phyloP scores from a whole-genome alignment of 2,329 filamentous ascomycete species.

The Blastomyces emzantsi region DNA sequence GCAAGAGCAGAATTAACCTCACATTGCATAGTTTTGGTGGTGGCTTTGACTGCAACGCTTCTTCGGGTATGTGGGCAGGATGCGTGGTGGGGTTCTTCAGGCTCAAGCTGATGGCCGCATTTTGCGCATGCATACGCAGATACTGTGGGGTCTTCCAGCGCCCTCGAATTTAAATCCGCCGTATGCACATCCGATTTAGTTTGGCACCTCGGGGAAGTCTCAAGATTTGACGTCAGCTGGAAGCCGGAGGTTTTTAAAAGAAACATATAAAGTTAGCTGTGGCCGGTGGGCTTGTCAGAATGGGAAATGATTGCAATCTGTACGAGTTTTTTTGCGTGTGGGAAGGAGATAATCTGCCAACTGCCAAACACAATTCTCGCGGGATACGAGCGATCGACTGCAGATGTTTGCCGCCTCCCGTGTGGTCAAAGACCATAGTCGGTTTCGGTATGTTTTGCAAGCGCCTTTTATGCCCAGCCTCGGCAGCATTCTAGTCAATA shows the following conservation, averaged over 20 bases:
- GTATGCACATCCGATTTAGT: background rate
- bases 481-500: background rate
- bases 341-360: background rate
- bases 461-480: background rate
- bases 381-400: conserved; percentile 1
- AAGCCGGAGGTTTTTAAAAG: background rate
- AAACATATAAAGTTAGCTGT: background rate
- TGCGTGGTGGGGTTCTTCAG: background rate
- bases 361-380: background rate
- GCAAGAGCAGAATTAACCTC: conserved; percentile 16
- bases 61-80: background rate
- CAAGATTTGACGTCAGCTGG: background rate
- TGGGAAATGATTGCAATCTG: background rate
- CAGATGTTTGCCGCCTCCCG: background rate
- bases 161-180: background rate
- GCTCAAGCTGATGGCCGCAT: background rate
- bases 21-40: conserved; percentile 15
- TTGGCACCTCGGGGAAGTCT: background rate
- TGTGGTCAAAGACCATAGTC: background rate
- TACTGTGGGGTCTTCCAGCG: background rate
- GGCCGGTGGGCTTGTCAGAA: background rate
- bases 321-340: background rate
- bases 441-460: background rate
- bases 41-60: background rate
- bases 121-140: background rate